phyloP scores from a whole-genome alignment of 495 filamentous ascomycete genomes.

The Sphaerosporella brunnea region DNA sequence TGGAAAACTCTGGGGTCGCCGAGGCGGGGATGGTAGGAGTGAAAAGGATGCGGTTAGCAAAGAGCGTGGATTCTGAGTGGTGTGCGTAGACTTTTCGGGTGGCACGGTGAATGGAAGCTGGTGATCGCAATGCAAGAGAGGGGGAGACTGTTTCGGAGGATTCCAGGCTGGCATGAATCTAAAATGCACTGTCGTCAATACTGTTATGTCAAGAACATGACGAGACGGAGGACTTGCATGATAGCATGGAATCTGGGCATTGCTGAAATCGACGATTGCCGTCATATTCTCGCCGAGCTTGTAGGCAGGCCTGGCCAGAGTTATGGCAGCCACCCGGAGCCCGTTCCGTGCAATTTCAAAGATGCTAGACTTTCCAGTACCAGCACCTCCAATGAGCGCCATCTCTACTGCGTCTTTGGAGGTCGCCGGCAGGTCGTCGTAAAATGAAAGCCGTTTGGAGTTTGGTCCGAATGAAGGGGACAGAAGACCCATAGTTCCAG shows the following conservation, averaged over 20 bases:
- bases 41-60: slow-evolving; percentile 59
- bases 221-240: slow-evolving; percentile 33
- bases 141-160: slow-evolving; percentile 62
- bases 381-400: slow-evolving; percentile 52
- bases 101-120: slow-evolving; percentile 64
- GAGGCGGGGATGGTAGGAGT: slow-evolving; percentile 58
- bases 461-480: slow-evolving; percentile 42
- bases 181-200: background rate
- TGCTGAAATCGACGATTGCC: slow-evolving; percentile 62
- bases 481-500: slow-evolving; percentile 40
- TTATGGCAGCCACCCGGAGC: slow-evolving; percentile 65
- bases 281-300: slow-evolving; percentile 74
- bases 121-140: slow-evolving; percentile 63
- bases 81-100: slow-evolving; percentile 64
- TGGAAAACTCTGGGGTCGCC: slow-evolving; percentile 77
- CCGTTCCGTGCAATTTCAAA: slow-evolving; percentile 91
- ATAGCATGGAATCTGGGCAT: slow-evolving; percentile 57
- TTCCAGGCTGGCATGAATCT: slow-evolving; percentile 49
- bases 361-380: slow-evolving; percentile 43
- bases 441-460: slow-evolving; percentile 37
- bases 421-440: slow-evolving; percentile 29
- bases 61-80: slow-evolving; percentile 62
- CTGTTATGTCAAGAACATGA: background rate
- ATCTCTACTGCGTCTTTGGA: slow-evolving; percentile 80
- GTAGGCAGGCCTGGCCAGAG: slow-evolving; percentile 78